Evolutionary conservation across 805 yeast genomes (phyloP).

Genomic region (Ogataea methylovora): DNA sequence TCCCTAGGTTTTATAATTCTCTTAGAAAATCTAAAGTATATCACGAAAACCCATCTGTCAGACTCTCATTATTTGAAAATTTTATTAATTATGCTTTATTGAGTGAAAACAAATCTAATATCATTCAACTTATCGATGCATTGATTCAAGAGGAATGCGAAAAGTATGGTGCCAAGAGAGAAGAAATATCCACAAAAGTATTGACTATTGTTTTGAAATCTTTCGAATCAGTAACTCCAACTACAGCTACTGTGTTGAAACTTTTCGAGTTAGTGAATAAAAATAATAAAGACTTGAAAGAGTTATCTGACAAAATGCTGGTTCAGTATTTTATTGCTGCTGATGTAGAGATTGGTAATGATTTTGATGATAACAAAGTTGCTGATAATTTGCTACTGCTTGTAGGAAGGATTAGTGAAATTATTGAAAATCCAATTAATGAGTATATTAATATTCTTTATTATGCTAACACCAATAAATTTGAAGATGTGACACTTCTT

Average conservation of each 20-base stretch:
- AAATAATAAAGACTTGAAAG: conserved; percentile 9
- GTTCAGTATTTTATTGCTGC: conserved; percentile 22
- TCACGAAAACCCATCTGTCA: conserved; percentile 7
- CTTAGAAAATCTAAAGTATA: conserved; percentile 20
- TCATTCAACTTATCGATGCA: conserved; percentile 19
- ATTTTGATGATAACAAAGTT: conserved; percentile 20
- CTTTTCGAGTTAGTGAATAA: no score
- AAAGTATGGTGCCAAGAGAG: conserved; percentile 2
- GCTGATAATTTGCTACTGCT: conserved; percentile 11
- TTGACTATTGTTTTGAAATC: conserved; percentile 23
- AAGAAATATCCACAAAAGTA: conserved; percentile 14
- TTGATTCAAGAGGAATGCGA: conserved; percentile 18
- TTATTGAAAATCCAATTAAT: conserved; percentile 11
- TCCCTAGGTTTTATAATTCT: conserved; percentile 25
- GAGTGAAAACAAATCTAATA: conserved; percentile 18
- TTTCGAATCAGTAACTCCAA: no score
- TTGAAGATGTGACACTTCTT: conserved; percentile 15
- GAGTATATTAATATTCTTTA: conserved; percentile 22
- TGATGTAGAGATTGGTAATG: conserved; percentile 19
- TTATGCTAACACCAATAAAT: conserved; percentile 21
- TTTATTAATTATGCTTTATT: conserved; percentile 24
- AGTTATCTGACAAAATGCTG: no score
- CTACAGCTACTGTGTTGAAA: no score
- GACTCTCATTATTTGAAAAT: conserved; percentile 25
- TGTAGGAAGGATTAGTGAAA: conserved; percentile 11